A percentile compares a stretch with the other conserved stretches of the same genome.
These are phyloP conservation scores for Tolypocladium sp. DNA, from an alignment of 2,329 filamentous ascomycete genomes.

Conservation along the genomic window DNA sequence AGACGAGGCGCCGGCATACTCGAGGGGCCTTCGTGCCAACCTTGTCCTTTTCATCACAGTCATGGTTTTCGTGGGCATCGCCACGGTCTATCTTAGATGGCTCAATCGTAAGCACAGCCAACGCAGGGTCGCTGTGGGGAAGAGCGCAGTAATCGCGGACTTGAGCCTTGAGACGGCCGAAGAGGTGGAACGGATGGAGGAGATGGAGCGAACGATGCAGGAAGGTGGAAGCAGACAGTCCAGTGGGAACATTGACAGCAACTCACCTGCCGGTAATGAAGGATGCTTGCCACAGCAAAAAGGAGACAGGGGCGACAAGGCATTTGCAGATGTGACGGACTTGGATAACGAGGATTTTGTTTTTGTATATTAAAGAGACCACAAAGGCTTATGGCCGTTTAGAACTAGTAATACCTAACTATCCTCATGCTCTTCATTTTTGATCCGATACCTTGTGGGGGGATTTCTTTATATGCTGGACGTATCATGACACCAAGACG, in stretches of 20 bases:
- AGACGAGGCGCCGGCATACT: slow-evolving; percentile 28
- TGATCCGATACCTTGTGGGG: too few relatives aligned
- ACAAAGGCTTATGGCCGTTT: background rate
- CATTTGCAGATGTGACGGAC: slow-evolving; percentile 45
- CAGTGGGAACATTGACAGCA: slow-evolving; percentile 3
- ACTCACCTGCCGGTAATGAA: slow-evolving; percentile 7
- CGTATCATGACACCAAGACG: too few relatives aligned
- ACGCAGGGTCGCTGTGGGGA: slow-evolving; percentile 47
- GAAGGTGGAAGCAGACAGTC: slow-evolving; percentile 4
- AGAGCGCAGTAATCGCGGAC: slow-evolving; percentile 48
- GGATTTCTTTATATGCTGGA: too few relatives aligned
- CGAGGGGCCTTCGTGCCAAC: slow-evolving; percentile 48
- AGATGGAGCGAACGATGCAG: slow-evolving; percentile 12
- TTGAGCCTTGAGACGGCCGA: slow-evolving; percentile 45
- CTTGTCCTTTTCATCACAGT: slow-evolving; percentile 52
- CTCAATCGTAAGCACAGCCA: slow-evolving; percentile 47
- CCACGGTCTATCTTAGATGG: slow-evolving; percentile 36
- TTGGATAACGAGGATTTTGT: slow-evolving; percentile 55
- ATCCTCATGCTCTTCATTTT: too few relatives aligned
- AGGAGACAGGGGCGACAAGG: slow-evolving; percentile 12
- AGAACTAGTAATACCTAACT: background rate
- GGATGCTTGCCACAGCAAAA: background rate
- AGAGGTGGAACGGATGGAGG: slow-evolving; percentile 28
- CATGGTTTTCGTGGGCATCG: slow-evolving; percentile 36
- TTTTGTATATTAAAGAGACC: slow-evolving; percentile 34